Percentiles rank a stretch among this genome's conserved stretches.
Conservation (phyloP, 495 filamentous ascomycete species). For the Penicillium flavigenum region DNA sequence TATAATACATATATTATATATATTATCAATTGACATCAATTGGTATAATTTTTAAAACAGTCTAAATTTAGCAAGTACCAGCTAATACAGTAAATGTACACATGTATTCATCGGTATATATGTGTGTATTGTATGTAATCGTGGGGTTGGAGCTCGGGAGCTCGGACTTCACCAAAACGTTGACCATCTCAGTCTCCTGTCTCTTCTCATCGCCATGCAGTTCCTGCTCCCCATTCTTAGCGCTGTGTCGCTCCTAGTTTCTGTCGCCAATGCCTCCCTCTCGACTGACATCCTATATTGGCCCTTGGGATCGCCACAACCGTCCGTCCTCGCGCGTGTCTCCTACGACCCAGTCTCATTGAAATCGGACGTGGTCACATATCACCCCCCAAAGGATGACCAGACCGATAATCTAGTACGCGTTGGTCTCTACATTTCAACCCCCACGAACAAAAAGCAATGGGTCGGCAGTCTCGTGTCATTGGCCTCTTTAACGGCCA, state of each 20-base stretch:
- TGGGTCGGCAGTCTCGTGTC: constrained; percentile 45
- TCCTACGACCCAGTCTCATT: constrained; percentile 38
- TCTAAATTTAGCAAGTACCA: too few relatives aligned
- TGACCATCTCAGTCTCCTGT: background rate
- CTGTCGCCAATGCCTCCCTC: constrained; percentile 20
- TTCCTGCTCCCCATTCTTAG: constrained; percentile 21
- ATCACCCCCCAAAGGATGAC: constrained; percentile 31
- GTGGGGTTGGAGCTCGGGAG: background rate
- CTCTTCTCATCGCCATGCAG: constrained; percentile 30
- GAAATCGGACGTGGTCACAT: constrained; percentile 37
- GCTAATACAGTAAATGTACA: too few relatives aligned
- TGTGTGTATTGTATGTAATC: background rate
- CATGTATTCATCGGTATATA: too few relatives aligned
- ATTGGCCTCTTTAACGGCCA: constrained; percentile 26
- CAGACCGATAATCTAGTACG: constrained; percentile 30
- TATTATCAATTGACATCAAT: too few relatives aligned
- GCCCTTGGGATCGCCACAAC: constrained; percentile 36
- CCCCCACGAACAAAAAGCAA: constrained; percentile 32
- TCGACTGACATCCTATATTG: constrained; percentile 44
- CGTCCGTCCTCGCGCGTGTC: constrained; percentile 42
- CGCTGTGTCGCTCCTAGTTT: constrained; percentile 19
- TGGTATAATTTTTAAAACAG: too few relatives aligned
- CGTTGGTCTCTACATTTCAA: constrained; percentile 38
- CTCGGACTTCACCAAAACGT: background rate
- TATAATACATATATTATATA: too few relatives aligned